Percentiles rank a stretch among this genome's conserved stretches.
Conservation (phyloP, 73 alveolate genomes). For the Uronychia binucleata region DNA sequence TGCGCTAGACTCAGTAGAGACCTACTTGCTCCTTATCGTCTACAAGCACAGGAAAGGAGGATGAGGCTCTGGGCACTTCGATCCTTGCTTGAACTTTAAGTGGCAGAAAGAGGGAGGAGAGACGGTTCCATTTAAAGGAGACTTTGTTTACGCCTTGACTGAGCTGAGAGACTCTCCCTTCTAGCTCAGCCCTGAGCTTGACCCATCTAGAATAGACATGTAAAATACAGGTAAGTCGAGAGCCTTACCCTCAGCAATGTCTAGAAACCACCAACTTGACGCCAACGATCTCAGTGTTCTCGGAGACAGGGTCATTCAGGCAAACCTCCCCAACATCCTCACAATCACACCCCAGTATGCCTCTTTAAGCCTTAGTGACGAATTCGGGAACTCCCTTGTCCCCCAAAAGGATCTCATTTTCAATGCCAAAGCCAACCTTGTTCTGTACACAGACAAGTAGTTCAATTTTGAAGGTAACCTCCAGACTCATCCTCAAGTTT, state of each 20-base stretch:
- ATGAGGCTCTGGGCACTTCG: not conserved
- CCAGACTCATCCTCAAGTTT: not conserved
- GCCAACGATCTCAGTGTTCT: not conserved
- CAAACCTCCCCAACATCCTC: not conserved
- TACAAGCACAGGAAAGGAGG: not conserved
- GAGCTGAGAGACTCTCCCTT: constrained; percentile 46
- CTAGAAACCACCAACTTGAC: not conserved
- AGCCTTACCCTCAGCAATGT: too few species aligned
- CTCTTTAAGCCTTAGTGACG: not conserved
- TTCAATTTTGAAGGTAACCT: not conserved
- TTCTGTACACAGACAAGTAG: not conserved
- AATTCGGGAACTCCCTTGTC: not conserved
- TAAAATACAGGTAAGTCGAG: constrained; percentile 33
- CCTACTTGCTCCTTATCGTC: not conserved
- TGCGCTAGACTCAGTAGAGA: not conserved
- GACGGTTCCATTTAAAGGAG: not conserved
- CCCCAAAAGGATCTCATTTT: not conserved
- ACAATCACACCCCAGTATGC: not conserved
- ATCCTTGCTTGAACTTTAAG: not conserved
- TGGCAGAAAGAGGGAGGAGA: not conserved
- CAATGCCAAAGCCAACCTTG: not conserved
- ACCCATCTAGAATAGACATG: constrained; percentile 5
- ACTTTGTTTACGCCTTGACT: constrained; percentile 4
- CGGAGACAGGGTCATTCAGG: not conserved
- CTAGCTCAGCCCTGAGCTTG: constrained; percentile 2